phyloP scores from a whole-genome alignment of 1,139 yeast species.

The Zygoascus hellenicus region DNA sequence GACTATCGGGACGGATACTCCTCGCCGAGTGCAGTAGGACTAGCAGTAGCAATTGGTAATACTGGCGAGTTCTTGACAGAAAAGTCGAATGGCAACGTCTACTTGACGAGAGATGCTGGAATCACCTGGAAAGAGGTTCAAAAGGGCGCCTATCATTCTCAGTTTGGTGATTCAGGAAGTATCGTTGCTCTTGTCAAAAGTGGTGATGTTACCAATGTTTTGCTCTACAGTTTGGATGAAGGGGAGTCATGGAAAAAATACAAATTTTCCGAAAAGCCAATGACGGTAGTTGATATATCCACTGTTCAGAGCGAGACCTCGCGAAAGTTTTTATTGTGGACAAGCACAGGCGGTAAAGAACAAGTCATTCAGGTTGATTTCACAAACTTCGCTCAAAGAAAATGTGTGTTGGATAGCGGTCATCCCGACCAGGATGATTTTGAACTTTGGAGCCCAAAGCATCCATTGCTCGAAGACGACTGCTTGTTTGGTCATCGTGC shows the following conservation, averaged over 20 bases:
- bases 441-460: conserved; percentile 76
- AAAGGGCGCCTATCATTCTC: conserved; percentile 83
- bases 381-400: conserved; percentile 52
- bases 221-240: conserved; percentile 68
- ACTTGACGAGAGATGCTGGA: conserved; percentile 83
- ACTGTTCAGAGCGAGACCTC: conserved; percentile 91
- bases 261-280: conserved; percentile 53
- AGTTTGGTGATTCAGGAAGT: conserved; percentile 92
- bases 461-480: conserved; percentile 50
- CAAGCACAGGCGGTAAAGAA: conserved; percentile 39
- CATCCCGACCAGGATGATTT: conserved; percentile 63
- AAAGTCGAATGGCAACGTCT: conserved; percentile 55
- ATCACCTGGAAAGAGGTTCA: conserved; percentile 74
- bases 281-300: conserved; percentile 64
- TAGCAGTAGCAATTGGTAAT: conserved; percentile 83
- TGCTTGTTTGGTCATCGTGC: conserved; percentile 92
- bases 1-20: conserved; percentile 83
- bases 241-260: conserved; percentile 73
- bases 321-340: conserved; percentile 58
- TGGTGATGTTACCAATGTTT: conserved; percentile 48
- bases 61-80: conserved; percentile 61
- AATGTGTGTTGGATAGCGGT: conserved; percentile 63
- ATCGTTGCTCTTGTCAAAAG: conserved; percentile 66
- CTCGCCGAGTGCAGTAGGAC: conserved; percentile 83
- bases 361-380: conserved; percentile 63